Conservation (phyloP, 2,329 filamentous ascomycete genomes). For the Diaporthe vaccinii region DNA sequence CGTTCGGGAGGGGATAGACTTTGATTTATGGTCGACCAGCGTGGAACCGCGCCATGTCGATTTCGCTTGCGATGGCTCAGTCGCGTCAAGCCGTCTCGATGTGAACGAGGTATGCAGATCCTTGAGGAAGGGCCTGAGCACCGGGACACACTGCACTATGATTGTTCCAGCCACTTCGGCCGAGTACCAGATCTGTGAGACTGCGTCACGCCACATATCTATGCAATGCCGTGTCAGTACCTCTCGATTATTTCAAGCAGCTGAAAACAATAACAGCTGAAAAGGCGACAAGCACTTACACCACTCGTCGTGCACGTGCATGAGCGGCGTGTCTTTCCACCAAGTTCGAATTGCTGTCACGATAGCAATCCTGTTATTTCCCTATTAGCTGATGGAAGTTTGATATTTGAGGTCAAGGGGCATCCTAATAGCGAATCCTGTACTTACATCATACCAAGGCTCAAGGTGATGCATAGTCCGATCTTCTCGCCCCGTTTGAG, state of each 20-base stretch:
- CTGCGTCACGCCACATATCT: slow-evolving; percentile 55
- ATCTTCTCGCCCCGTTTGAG: slow-evolving; percentile 64
- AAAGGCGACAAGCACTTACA: slow-evolving; percentile 57
- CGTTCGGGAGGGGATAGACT: neutral
- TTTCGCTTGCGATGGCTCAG: slow-evolving; percentile 26
- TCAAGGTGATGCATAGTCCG: slow-evolving; percentile 64
- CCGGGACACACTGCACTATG: slow-evolving; percentile 67
- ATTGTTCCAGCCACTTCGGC: slow-evolving; percentile 67
- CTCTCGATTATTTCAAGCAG: too few species aligned
- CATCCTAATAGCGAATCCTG: neutral
- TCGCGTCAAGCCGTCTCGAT: slow-evolving; percentile 45
- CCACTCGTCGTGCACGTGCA: slow-evolving; percentile 54
- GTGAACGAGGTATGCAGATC: slow-evolving; percentile 56
- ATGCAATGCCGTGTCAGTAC: neutral
- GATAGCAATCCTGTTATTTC: slow-evolving; percentile 56
- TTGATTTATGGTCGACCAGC: slow-evolving; percentile 32
- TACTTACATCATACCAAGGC: slow-evolving; percentile 60
- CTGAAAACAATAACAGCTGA: neutral
- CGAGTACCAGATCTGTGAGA: slow-evolving; percentile 63
- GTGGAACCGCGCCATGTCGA: slow-evolving; percentile 40
- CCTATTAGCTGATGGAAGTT: neutral
- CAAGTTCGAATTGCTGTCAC: slow-evolving; percentile 61
- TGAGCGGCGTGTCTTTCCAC: slow-evolving; percentile 64
- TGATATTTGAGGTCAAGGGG: neutral
- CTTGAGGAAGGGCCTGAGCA: slow-evolving; percentile 62